Evolutionary conservation across 345 rosid species (phyloP).

Genomic region (Hirschfeldia incana): DNA sequence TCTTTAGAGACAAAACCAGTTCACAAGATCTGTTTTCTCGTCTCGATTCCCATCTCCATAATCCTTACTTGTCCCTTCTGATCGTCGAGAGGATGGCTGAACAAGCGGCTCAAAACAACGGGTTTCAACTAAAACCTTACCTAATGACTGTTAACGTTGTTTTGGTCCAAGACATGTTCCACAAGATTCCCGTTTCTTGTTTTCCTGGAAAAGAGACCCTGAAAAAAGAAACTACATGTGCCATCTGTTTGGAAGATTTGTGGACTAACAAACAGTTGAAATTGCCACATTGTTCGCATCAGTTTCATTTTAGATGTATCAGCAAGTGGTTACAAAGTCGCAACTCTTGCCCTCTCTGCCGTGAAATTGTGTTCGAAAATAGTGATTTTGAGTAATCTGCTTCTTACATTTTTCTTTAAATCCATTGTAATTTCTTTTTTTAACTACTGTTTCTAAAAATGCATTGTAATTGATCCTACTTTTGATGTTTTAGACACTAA

Average conservation of each 20-base stretch:
- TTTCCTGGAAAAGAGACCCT: background rate
- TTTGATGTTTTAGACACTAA: background rate
- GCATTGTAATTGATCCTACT: background rate
- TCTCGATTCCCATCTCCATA: background rate
- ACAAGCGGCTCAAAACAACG: background rate
- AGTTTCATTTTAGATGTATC: background rate
- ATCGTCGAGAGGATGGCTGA: background rate
- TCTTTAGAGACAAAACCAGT: background rate
- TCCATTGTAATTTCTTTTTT: no score
- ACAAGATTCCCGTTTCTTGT: background rate
- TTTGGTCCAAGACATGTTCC: background rate
- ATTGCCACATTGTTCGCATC: background rate
- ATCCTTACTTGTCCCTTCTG: background rate
- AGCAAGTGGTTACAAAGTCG: background rate
- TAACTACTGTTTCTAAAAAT: no score
- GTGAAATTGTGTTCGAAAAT: background rate
- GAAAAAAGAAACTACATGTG: background rate
- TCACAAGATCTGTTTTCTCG: background rate
- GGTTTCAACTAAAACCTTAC: background rate
- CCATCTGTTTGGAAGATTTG: background rate
- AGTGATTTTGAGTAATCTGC: background rate
- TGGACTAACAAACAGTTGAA: background rate
- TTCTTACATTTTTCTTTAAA: no score
- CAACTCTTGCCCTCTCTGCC: constrained; percentile 17
- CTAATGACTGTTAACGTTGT: background rate